Conservation (phyloP, 257 asterid species). For the Solanum bulbocastanum region DNA sequence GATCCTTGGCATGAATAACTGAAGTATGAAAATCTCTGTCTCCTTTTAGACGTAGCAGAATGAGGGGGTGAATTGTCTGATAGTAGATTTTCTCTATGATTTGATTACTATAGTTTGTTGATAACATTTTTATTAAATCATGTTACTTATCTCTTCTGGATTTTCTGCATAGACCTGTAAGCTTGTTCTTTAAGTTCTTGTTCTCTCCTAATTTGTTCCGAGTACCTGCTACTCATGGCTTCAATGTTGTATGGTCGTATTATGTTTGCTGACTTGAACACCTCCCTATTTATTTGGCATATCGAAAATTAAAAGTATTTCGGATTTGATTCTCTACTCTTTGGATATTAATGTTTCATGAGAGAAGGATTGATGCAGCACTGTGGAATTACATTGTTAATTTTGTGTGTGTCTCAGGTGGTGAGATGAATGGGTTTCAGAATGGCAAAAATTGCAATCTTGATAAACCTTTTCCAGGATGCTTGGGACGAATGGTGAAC, state of each 20-base stretch:
- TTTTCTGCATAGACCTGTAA: neutral
- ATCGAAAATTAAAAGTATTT: neutral
- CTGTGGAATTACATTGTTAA: slow-evolving; percentile 2
- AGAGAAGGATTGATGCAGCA: neutral
- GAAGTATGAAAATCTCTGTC: neutral
- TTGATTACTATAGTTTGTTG: neutral
- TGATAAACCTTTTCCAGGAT: slow-evolving; percentile 65
- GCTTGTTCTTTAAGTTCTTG: neutral
- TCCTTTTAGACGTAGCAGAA: neutral
- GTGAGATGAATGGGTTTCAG: slow-evolving; percentile 65
- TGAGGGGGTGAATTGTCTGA: neutral
- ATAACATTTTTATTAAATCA: neutral
- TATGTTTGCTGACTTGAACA: neutral
- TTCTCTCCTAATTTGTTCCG: neutral
- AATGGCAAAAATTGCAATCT: slow-evolving; percentile 25
- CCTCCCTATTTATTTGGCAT: neutral
- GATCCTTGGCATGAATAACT: neutral
- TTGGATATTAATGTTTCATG: neutral
- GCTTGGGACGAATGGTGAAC: slow-evolving; percentile 94
- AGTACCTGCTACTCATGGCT: neutral
- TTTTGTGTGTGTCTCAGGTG: slow-evolving; percentile 28
- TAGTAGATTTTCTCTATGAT: neutral
- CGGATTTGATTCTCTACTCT: neutral
- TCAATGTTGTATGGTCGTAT: neutral
- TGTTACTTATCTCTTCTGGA: neutral